Base-by-base conservation (phyloP, 2,329 filamentous ascomycete genomes). In the Monosporascus ibericus region DNA sequence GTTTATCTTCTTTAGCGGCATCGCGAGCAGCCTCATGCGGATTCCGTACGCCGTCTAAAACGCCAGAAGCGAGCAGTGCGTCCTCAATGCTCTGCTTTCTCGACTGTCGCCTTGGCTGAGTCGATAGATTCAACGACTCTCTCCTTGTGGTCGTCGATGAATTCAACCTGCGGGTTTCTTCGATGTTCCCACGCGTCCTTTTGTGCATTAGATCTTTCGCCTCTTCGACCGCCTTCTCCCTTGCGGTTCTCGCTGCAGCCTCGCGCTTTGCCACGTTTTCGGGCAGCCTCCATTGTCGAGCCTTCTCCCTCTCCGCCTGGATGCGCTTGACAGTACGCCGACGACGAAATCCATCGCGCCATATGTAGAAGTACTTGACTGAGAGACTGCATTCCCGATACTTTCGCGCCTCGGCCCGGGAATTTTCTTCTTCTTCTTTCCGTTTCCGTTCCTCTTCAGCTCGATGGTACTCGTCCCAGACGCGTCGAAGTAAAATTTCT, bases 351-450 rank as follows among this genome's bases (percentile, higher is more conserved):
- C 67, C 72, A 15, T 75, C 64, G 48, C 74, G 76, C 81, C 81
- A 84, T 18, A 70, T 70, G 58, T 82, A 82, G 54, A 83, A 82
- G 63, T 72, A 84, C 47, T 76, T 81, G 53, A 82, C 67, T 14
- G 70, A 67, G 30, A 84, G 68, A 51, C 71, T 81, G 60, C 79
- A 75, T 3, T 58, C 60, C 38, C 76, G 72, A 57, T 78, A 81
- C n/a, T 70, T 65, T 17, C 71, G 68, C 15, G 79, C 79, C 50
- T 78, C 67, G 2, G 71, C 72, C 70, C 65, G 77, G 44, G 60
- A 76, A 60, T 55, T 63, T 6, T 74, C 72, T 40, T 81, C 77
- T 58, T 80, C 78, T 52, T 80, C 78, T 47, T 66, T 71, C 20
- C 63, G 68, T 47, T 60, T 69, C 39, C 70, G 70, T 51, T 75